phyloP scores from a whole-genome alignment of 768 basidiomycete species.

The Nidularia pulvinata region DNA sequence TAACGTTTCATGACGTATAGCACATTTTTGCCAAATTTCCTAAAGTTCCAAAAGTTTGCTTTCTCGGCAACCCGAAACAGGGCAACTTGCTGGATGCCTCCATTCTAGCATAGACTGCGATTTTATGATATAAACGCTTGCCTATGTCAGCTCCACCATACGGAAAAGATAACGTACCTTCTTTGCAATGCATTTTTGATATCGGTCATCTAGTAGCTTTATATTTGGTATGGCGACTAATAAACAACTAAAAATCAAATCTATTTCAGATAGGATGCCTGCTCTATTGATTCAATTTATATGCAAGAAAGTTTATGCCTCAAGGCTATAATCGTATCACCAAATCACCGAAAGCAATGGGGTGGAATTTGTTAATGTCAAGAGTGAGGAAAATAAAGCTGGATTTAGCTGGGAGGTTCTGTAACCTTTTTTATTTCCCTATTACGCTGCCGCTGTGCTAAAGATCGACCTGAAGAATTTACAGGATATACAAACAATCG shows the following conservation, averaged over 20 bases:
- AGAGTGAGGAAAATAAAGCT: slow-evolving; percentile 28
- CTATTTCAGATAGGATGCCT: slow-evolving; percentile 49
- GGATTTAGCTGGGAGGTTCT: slow-evolving; percentile 46
- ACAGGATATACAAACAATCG: slow-evolving; percentile 35
- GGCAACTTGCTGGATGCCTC: slow-evolving; percentile 22
- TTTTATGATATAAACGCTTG: neutral
- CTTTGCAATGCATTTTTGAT: slow-evolving; percentile 46
- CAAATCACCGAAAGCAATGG: slow-evolving; percentile 25
- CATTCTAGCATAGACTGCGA: slow-evolving; percentile 2
- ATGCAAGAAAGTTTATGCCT: slow-evolving; percentile 38
- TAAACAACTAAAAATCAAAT: neutral
- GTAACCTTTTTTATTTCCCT: neutral
- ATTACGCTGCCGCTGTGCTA: no score
- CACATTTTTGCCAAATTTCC: slow-evolving; percentile 40
- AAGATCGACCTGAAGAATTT: slow-evolving; percentile 27
- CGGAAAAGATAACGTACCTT: slow-evolving; percentile 35
- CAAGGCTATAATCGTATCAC: slow-evolving; percentile 36
- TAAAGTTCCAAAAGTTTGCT: slow-evolving; percentile 39
- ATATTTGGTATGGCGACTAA: neutral
- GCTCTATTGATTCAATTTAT: slow-evolving; percentile 46
- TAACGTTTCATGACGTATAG: slow-evolving; percentile 29
- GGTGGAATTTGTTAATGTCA: slow-evolving; percentile 43
- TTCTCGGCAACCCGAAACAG: slow-evolving; percentile 56
- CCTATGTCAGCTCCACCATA: slow-evolving; percentile 45
- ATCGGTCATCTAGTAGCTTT: slow-evolving; percentile 29